Conservation (phyloP, 768 basidiomycete species). For the Suillus americanus region DNA sequence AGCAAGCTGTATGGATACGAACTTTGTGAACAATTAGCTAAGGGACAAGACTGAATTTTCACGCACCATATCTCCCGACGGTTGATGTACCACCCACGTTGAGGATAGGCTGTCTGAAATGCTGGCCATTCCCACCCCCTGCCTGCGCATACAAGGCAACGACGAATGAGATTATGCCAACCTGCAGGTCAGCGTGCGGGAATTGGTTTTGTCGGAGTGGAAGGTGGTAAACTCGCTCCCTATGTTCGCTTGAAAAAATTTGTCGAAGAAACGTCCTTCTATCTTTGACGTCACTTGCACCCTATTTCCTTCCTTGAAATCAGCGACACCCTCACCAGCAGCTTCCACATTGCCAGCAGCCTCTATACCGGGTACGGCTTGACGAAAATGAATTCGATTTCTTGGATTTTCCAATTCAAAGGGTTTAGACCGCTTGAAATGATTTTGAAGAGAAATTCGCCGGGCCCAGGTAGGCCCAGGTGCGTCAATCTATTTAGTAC, state of each 20-base stretch:
- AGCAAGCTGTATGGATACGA: constrained; percentile 38
- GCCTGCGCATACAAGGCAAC: constrained; percentile 32
- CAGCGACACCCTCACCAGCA: constrained; percentile 39
- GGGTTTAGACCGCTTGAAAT: constrained; percentile 45
- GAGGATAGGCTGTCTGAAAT: constrained; percentile 31
- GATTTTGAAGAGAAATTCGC: constrained; percentile 44
- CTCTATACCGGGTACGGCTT: constrained; percentile 40
- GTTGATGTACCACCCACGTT: constrained; percentile 38
- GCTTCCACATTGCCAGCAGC: constrained; percentile 38
- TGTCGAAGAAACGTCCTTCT: not conserved
- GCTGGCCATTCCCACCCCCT: constrained; percentile 29
- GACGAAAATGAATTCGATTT: constrained; percentile 15
- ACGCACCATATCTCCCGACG: constrained; percentile 38
- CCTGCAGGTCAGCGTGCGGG: constrained; percentile 20
- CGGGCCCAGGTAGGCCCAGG: constrained; percentile 41
- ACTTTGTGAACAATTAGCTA: constrained; percentile 36
- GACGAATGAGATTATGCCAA: constrained; percentile 31
- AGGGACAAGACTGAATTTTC: constrained; percentile 31
- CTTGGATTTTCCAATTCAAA: constrained; percentile 35
- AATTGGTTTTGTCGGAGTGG: constrained; percentile 16
- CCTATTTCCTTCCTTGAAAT: constrained; percentile 37
- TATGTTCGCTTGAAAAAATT: constrained; percentile 15
- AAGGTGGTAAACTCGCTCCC: constrained; percentile 14
- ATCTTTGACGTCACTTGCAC: constrained; percentile 26
- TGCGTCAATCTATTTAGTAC: constrained; percentile 22